Evolutionary conservation across 345 rosid genomes (phyloP).

Genomic region (Moringa oleifera): DNA sequence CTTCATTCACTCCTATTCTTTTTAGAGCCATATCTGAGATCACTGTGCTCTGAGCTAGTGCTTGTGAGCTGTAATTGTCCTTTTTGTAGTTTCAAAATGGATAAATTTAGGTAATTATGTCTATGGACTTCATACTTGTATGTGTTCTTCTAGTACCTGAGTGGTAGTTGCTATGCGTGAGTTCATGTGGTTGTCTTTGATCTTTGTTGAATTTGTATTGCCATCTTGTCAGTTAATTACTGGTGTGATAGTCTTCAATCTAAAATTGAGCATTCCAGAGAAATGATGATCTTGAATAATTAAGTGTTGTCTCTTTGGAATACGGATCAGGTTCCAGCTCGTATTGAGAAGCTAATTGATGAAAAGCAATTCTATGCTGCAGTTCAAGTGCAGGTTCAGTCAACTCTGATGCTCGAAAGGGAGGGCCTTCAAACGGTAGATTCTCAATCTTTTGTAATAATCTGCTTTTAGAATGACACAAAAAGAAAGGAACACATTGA

Average conservation of each 20-base stretch:
- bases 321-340: conserved; percentile 68
- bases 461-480: neutral
- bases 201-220: neutral
- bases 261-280: neutral
- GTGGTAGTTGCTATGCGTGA: too few species aligned
- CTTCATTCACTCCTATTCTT: neutral
- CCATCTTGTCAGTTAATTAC: neutral
- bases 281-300: neutral
- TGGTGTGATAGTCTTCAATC: neutral
- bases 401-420: conserved; percentile 88
- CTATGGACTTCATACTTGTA: too few species aligned
- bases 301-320: conserved; percentile 13
- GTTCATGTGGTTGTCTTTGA: too few species aligned
- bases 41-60: neutral
- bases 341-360: conserved; percentile 82
- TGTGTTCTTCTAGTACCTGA: too few species aligned
- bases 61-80: neutral
- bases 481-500: neutral
- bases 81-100: too few species aligned
- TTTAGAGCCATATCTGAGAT: neutral
- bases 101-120: too few species aligned
- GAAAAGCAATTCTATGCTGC: conserved; percentile 94
- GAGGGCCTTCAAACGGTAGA: conserved; percentile 95
- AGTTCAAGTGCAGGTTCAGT: conserved; percentile 76
- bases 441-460: conserved; percentile 6